Evolutionary conservation across 768 basidiomycete species (phyloP).

Genomic region (Mycena chlorophos): DNA sequence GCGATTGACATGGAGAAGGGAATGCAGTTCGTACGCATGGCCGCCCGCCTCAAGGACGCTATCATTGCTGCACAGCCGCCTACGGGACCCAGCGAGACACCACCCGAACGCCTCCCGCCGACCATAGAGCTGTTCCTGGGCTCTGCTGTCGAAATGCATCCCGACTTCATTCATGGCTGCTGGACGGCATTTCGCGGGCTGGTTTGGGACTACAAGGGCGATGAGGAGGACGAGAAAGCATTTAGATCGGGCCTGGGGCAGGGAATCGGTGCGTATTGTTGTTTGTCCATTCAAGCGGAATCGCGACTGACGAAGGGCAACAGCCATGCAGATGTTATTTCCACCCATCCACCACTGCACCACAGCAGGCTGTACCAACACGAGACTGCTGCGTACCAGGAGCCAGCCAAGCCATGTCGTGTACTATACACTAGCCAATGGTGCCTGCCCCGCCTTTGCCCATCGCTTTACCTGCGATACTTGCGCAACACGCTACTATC

Average conservation of each 20-base stretch:
- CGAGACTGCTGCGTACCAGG: not conserved
- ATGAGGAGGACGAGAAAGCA: not conserved
- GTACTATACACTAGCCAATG: slow-evolving; percentile 1
- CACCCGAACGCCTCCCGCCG: not conserved
- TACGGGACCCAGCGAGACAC: not conserved
- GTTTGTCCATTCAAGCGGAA: not conserved
- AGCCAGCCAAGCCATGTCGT: not conserved
- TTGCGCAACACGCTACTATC: slow-evolving; percentile 27
- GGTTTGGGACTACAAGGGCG: not conserved
- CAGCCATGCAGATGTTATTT: slow-evolving; percentile 2
- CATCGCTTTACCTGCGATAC: not conserved
- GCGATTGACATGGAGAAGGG: slow-evolving; percentile 7
- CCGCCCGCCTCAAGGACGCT: slow-evolving; percentile 5
- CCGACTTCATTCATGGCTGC: not conserved
- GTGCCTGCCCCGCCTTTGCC: slow-evolving; percentile 2
- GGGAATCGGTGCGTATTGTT: not conserved
- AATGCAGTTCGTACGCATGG: slow-evolving; percentile 2
- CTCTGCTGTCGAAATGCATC: not conserved
- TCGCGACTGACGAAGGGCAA: not conserved
- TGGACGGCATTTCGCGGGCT: not conserved
- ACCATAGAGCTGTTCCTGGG: not conserved
- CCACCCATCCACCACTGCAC: not conserved
- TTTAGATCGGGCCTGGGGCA: not conserved
- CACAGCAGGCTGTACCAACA: not conserved
- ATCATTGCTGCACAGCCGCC: not conserved